A percentile compares a stretch with the other conserved stretches of the same genome.
Evolutionary conservation across 371 early-diverging fungal species (phyloP).

Genomic region (Syncephalastrum sp.): DNA sequence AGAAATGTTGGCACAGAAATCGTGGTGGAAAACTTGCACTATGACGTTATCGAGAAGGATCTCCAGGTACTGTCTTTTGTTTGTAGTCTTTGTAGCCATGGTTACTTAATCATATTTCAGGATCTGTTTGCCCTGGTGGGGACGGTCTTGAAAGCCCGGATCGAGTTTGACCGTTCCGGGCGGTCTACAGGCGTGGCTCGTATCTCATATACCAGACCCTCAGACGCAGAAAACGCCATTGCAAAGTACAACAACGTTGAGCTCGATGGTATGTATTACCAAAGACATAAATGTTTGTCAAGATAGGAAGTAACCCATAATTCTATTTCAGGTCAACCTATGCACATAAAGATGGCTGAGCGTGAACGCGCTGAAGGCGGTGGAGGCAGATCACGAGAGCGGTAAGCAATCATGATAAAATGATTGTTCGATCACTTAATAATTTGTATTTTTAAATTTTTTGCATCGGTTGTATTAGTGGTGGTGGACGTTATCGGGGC

Average conservation of each 20-base stretch:
- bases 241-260: conserved; percentile 43
- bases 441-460: conserved; percentile 1
- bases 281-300: neutral
- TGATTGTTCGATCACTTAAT: conserved; percentile 4
- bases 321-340: conserved; percentile 25
- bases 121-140: conserved; percentile 45
- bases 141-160: conserved; percentile 26
- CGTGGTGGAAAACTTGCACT: conserved; percentile 37
- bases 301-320: neutral
- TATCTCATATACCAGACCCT: conserved; percentile 21
- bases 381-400: conserved; percentile 1
- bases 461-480: conserved; percentile 1
- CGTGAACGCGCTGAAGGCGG: conserved; percentile 5
- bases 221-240: conserved; percentile 37
- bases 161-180: conserved; percentile 41
- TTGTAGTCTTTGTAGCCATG: no score
- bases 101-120: conserved; percentile 7
- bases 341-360: conserved; percentile 22
- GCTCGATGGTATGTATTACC: conserved; percentile 29
- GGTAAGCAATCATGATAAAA: no score
- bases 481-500: conserved; percentile 7
- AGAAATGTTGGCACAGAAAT: conserved; percentile 14
- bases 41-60: conserved; percentile 43
- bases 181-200: conserved; percentile 43
- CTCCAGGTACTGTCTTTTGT: conserved; percentile 18